These are phyloP conservation scores for Rhizophora apiculata DNA, from an alignment of 345 rosid species.

Conservation along the genomic window DNA sequence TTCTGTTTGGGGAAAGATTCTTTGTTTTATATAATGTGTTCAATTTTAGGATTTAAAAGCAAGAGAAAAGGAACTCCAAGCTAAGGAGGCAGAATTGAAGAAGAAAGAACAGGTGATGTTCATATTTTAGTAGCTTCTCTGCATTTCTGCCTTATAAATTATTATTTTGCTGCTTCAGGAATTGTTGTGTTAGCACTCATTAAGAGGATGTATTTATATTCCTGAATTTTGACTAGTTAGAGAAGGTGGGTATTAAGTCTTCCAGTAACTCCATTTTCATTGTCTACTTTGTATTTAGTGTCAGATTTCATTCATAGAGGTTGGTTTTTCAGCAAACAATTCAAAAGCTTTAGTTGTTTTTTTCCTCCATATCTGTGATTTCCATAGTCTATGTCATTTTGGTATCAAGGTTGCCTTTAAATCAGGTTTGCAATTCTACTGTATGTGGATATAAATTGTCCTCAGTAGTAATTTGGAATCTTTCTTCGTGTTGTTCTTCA, in stretches of 20 bases:
- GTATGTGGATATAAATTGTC: conserved; percentile 6
- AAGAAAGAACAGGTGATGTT: conserved; percentile 73
- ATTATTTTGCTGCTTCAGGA: background rate
- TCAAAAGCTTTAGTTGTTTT: background rate
- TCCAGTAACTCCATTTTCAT: too few relatives aligned
- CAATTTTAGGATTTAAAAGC: conserved; percentile 66
- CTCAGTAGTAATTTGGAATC: background rate
- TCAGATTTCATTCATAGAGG: too few relatives aligned
- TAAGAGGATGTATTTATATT: too few relatives aligned
- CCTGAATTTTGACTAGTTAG: too few relatives aligned
- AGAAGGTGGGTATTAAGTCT: too few relatives aligned
- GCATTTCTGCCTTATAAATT: background rate
- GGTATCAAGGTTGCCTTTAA: background rate
- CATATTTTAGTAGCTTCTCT: conserved; percentile 1
- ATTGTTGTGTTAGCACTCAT: too few relatives aligned
- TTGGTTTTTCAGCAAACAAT: too few relatives aligned
- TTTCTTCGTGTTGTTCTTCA: conserved; percentile 29
- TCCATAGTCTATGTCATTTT: background rate
- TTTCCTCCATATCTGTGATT: background rate
- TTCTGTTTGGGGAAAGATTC: conserved; percentile 26
- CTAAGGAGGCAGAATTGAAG: conserved; percentile 85
- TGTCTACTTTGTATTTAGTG: too few relatives aligned
- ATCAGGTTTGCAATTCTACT: conserved; percentile 1
- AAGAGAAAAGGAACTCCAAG: conserved; percentile 91
- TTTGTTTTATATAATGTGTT: conserved; percentile 13